Evolutionary conservation across 176 grass and related monocot species (phyloP).

Genomic region (Avena insularis): DNA sequence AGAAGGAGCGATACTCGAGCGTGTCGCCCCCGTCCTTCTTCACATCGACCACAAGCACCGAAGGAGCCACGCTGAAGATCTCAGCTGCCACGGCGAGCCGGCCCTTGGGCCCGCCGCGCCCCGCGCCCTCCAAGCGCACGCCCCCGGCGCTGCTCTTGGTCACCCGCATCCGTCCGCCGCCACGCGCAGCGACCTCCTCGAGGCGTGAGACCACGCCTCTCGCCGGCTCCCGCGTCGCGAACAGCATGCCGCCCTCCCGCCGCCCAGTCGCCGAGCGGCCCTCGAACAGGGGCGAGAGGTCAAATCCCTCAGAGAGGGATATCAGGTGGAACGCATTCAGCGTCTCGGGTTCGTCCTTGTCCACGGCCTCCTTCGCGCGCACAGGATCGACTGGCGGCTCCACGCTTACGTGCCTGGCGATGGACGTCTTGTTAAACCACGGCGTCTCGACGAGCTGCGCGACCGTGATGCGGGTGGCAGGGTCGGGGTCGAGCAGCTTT

Average conservation of each 20-base stretch:
- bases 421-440: constrained; percentile 76
- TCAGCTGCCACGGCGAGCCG: constrained; percentile 78
- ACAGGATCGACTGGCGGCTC: constrained; percentile 51
- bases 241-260: constrained; percentile 58
- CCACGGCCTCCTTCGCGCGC: constrained; percentile 21
- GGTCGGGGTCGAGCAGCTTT: constrained; percentile 81
- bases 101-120: constrained; percentile 72
- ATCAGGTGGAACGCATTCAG: constrained; percentile 96
- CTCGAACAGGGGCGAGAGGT: constrained; percentile 92
- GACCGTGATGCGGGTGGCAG: constrained; percentile 73
- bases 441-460: constrained; percentile 77
- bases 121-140: constrained; percentile 83
- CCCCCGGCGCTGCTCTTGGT: constrained; percentile 73
- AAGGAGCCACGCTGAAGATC: constrained; percentile 80
- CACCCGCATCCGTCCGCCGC: constrained; percentile 66
- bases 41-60: constrained; percentile 85
- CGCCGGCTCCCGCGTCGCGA: constrained; percentile 75
- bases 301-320: constrained; percentile 81
- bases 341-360: constrained; percentile 48
- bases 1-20: constrained; percentile 85
- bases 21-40: constrained; percentile 91
- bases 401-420: constrained; percentile 21
- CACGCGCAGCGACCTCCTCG: constrained; percentile 72
- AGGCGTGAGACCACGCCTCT: constrained; percentile 68
- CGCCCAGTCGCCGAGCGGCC: constrained; percentile 36